Conservation (phyloP, 108 stramenopile species). For the Aurantiochytrium sp. region DNA sequence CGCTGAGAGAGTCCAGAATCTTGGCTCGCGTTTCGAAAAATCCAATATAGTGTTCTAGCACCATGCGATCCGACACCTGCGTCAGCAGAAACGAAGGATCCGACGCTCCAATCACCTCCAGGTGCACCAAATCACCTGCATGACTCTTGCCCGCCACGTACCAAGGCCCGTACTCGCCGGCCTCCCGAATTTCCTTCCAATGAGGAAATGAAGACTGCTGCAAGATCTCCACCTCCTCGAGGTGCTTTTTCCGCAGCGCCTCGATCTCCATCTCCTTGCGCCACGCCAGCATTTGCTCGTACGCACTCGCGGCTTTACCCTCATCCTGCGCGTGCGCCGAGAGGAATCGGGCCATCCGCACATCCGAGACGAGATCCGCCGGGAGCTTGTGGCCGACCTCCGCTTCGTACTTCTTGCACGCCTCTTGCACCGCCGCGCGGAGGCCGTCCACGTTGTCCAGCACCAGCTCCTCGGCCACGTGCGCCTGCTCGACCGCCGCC, state of each 20-base stretch:
- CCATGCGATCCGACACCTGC: not conserved
- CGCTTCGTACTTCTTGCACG: not conserved
- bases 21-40: slow-evolving; percentile 3
- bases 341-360: not conserved
- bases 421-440: not conserved
- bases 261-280: not conserved
- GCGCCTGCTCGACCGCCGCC: no score
- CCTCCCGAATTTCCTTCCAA: not conserved
- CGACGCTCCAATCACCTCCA: not conserved
- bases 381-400: slow-evolving; percentile 6
- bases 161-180: slow-evolving; percentile 4
- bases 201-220: not conserved
- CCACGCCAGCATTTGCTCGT: not conserved
- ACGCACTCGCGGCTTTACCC: not conserved
- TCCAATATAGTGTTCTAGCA: not conserved
- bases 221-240: not conserved
- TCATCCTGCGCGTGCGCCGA: not conserved
- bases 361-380: not conserved
- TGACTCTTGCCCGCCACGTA: not conserved
- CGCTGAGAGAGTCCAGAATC: not conserved
- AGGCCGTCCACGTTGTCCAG: not conserved
- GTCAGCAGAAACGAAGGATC: not conserved
- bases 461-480: no score
- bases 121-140: not conserved
- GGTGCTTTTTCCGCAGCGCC: not conserved